Base-by-base conservation (phyloP, 805 yeast species). In the Zygoascus tannicola region DNA sequence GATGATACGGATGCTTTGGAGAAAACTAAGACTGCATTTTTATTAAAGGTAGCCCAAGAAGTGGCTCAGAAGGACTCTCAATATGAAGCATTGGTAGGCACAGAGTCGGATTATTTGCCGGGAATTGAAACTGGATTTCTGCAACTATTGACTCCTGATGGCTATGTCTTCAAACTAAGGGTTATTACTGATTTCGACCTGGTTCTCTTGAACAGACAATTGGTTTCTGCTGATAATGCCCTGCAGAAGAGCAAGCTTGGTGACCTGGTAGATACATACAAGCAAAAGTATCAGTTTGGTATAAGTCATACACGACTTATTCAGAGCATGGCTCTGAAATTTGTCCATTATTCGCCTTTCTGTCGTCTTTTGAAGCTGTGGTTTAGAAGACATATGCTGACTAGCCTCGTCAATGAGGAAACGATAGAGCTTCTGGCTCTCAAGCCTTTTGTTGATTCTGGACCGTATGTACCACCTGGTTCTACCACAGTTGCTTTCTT, bases 291-390 rank as follows among this genome's bases (percentile, higher is more conserved):
- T 56, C 64, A 75, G 51, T 85, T 80, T 1, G 68, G 79, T 2
- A 75, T 81, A 12, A 80, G 84, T 54, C 98, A 92, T 58, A 81
- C 94, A 14, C 74, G 97, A 56, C 75, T 86, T 4, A 69, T 92
- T 14, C 74, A 79, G 43, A 74, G 82, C 7, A 67, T 88, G 49
- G 73, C 86, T 2, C 81, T 78, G 45, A 75, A 82, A 43, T 84
- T 71, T 64, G 85, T 81, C 37, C 77, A 73, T 55, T 83, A 76
- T 55, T 77, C 94, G 1, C 78, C 94, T 4, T 76, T 90, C 0
- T 90, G 84, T 12, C 72, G 98, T 47, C 64, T 88, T 28, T 81
- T 92, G 64, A 92, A 92, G 63, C 74, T 74, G 53, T 92, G 98
- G 97, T 69, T 92, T 46, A 87, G 85, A 50, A 71, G 83, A 1